phyloP scores from a whole-genome alignment of 2,329 filamentous ascomycete genomes.

The Leptographium galeiforme region DNA sequence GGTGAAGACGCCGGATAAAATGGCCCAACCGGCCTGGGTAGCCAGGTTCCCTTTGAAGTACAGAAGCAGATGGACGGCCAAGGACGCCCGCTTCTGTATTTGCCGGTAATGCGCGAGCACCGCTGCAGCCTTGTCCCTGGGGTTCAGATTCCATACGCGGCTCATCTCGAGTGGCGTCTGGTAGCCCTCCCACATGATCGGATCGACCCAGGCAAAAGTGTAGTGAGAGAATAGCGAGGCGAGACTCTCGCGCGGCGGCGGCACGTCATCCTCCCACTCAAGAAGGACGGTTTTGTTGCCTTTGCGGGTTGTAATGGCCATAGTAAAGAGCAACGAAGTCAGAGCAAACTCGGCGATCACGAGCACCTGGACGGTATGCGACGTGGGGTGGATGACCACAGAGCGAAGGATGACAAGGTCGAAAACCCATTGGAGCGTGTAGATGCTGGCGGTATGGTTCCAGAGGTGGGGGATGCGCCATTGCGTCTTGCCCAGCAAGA shows the following conservation, averaged over 20 bases:
- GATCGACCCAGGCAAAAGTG: constrained; percentile 84
- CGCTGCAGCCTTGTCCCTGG: constrained; percentile 73
- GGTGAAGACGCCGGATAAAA: constrained; percentile 67
- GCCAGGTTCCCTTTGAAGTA: constrained; percentile 72
- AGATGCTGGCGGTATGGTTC: constrained; percentile 85
- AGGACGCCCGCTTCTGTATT: constrained; percentile 63
- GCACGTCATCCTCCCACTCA: constrained; percentile 78
- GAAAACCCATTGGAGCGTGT: constrained; percentile 71
- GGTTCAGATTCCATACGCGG: constrained; percentile 83
- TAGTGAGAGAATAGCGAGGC: constrained; percentile 80
- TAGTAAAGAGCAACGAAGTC: constrained; percentile 57
- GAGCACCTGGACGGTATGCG: constrained; percentile 47
- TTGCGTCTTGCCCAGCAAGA: constrained; percentile 52
- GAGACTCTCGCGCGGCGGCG: constrained; percentile 74
- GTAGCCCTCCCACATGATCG: constrained; percentile 81
- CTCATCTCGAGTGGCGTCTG: constrained; percentile 68
- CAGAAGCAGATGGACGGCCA: constrained; percentile 68
- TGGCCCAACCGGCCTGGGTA: constrained; percentile 67
- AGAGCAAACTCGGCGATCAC: constrained; percentile 63
- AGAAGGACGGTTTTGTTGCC: constrained; percentile 82
- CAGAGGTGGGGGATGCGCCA: constrained; percentile 63
- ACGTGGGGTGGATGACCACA: constrained; percentile 62
- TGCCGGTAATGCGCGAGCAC: constrained; percentile 76
- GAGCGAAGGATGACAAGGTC: constrained; percentile 70
- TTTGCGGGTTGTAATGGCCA: constrained; percentile 72